phyloP scores from a whole-genome alignment of 306 rosid species.

The Sesbania bispinosa region DNA sequence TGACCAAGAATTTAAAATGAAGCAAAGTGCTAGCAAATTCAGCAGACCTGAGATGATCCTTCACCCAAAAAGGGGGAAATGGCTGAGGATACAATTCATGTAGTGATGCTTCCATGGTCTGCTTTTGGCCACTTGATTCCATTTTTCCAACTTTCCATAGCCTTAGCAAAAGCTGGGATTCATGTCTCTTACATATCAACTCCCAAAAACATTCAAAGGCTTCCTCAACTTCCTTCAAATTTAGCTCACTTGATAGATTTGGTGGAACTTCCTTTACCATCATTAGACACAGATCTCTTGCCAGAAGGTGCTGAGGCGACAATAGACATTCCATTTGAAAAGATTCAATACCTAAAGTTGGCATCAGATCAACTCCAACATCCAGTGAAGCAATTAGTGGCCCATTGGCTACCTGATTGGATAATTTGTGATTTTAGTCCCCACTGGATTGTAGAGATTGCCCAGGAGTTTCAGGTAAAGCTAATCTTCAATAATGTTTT shows the following conservation, averaged over 20 bases:
- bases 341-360: too few species aligned
- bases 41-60: slow-evolving; percentile 38
- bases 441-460: slow-evolving; percentile 10
- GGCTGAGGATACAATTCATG: slow-evolving; percentile 19
- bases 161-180: too few species aligned
- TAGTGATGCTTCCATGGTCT: slow-evolving; percentile 33
- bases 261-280: slow-evolving; percentile 24
- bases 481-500: background rate
- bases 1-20: background rate
- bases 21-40: background rate
- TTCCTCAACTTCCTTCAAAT: slow-evolving; percentile 26
- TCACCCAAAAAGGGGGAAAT: slow-evolving; percentile 36
- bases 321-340: slow-evolving; percentile 16
- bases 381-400: too few species aligned
- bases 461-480: background rate
- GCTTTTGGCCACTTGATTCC: slow-evolving; percentile 36
- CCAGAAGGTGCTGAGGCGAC: slow-evolving; percentile 36
- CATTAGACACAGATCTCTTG: slow-evolving; percentile 1
- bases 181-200: too few species aligned
- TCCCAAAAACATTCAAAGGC: too few species aligned
- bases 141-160: slow-evolving; percentile 30
- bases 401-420: too few species aligned
- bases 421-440: too few species aligned
- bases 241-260: slow-evolving; percentile 10
- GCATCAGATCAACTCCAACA: too few species aligned